A percentile compares a stretch with the other conserved stretches of the same genome.
Conservation (phyloP, 2,329 filamentous ascomycete species). For the Pseudocercospora fuligena region DNA sequence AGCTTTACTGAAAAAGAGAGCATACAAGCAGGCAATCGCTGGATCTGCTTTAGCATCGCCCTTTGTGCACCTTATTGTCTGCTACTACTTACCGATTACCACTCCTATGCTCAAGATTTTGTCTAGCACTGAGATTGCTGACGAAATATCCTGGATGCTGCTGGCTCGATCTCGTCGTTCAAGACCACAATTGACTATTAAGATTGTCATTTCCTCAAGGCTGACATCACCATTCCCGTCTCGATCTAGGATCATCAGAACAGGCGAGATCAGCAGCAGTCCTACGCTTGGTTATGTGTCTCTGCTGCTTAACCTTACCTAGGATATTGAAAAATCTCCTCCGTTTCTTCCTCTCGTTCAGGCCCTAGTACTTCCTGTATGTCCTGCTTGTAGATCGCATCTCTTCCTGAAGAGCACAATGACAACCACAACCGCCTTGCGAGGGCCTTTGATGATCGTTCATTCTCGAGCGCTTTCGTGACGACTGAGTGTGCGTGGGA, state of each 20-base stretch:
- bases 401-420: constrained; percentile 33
- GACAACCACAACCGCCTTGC: constrained; percentile 41
- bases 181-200: constrained; percentile 33
- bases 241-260: constrained; percentile 29
- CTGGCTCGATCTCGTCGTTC: constrained; percentile 37
- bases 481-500: constrained; percentile 34
- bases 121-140: constrained; percentile 42
- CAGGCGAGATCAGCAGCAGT: neutral
- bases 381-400: constrained; percentile 33
- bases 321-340: constrained; percentile 38
- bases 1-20: constrained; percentile 38
- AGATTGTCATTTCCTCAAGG: constrained; percentile 40
- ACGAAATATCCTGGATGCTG: constrained; percentile 40
- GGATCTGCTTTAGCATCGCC: neutral
- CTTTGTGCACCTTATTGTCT: neutral
- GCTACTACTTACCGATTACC: constrained; percentile 28
- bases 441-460: constrained; percentile 37
- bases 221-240: constrained; percentile 42
- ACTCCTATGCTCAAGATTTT: constrained; percentile 36
- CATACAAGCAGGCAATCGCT: constrained; percentile 40
- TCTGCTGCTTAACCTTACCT: neutral
- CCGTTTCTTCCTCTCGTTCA: constrained; percentile 31
- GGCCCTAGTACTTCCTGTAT: constrained; percentile 36
- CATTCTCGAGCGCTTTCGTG: constrained; percentile 36
- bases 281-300: neutral